Base-by-base conservation (phyloP, 345 rosid genomes). In the Combretum micranthum region DNA sequence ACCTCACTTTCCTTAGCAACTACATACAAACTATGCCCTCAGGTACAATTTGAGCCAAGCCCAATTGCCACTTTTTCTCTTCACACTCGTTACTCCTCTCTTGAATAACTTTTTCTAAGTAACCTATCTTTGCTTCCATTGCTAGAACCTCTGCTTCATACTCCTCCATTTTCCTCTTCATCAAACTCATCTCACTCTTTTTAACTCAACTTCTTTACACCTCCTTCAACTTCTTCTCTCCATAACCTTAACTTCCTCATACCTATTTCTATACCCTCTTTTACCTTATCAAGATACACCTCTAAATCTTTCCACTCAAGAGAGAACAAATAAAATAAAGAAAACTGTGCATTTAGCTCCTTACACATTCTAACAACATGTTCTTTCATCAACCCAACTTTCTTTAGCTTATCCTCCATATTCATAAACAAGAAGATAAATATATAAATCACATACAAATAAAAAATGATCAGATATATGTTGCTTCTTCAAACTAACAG, bases 301-400 rank as follows among this genome's bases (percentile, higher is more conserved):
- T 69, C 71, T 21, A 72, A 39, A 15, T 75, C 83, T 39, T 64
- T 63, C 80, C 77, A 69, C 13, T 52, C 55, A 6, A 72, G 57
- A 15, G 72, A 43, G 15, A 78, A 53, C n/a, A 47, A 15, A 7
- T 75, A 50, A 21, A 78, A 8, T 0, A 72, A 64, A 59, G 70
- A 66, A 0, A 73, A 53, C 47, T 64, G 64, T n/a, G 62, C 55
- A 14, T 57, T 50, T 22, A 61, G 57, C 18, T 67, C 53, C 53
- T 75, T 74, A 39, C 56, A 39, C 13, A 55, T 20, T 44, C 43
- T 57, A 17, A 51, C 23, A 13, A 78, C 43, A 20, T 44, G 52
- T 15, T 64, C 58, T 52, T 22, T 62, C 59, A 66, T 67, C 15
- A 62, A 37, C 42, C 45, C 66, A 12, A 52, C 68, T 8, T 52